Evolutionary conservation across 23 red algal genomes (phyloP).

Genomic region (Chondrus crispus): DNA sequence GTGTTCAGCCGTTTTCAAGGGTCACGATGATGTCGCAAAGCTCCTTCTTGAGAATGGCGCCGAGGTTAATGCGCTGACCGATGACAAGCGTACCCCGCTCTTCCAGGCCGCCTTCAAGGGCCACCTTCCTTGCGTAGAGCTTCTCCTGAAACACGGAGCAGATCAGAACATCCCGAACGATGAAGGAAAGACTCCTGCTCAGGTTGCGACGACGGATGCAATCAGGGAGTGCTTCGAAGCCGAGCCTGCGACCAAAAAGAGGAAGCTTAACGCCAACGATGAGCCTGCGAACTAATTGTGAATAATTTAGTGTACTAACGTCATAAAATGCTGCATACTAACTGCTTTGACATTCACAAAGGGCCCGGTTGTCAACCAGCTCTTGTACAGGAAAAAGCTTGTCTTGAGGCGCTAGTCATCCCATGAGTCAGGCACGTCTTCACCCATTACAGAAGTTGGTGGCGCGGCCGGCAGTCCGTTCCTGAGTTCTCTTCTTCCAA

Average conservation of each 20-base stretch:
- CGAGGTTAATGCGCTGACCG: conserved; percentile 46
- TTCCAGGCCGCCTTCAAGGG: conserved; percentile 57
- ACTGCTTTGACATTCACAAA: too few species aligned
- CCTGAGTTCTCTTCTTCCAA: not conserved
- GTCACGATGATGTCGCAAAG: conserved; percentile 43
- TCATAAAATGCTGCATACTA: too few species aligned
- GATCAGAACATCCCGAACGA: not conserved
- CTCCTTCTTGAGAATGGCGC: conserved; percentile 22
- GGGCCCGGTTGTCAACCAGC: too few species aligned
- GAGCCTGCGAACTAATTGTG: too few species aligned
- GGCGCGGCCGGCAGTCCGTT: not conserved
- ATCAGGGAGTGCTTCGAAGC: not conserved
- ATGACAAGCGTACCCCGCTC: conserved; percentile 47
- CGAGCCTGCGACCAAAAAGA: conserved; percentile 11
- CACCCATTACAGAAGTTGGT: not conserved
- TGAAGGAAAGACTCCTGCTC: conserved; percentile 34
- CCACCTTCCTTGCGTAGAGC: conserved; percentile 19
- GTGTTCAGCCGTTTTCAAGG: conserved; percentile 41
- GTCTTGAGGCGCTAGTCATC: too few species aligned
- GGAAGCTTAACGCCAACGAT: not conserved
- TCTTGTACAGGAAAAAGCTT: too few species aligned
- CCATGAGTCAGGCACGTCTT: conserved; percentile 41
- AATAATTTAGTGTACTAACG: too few species aligned
- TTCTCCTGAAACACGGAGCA: conserved; percentile 27
- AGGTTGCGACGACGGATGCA: conserved; percentile 8